Evolutionary conservation across 2,329 filamentous ascomycete species (phyloP).

Genomic region (Geoglossum cookeanum): DNA sequence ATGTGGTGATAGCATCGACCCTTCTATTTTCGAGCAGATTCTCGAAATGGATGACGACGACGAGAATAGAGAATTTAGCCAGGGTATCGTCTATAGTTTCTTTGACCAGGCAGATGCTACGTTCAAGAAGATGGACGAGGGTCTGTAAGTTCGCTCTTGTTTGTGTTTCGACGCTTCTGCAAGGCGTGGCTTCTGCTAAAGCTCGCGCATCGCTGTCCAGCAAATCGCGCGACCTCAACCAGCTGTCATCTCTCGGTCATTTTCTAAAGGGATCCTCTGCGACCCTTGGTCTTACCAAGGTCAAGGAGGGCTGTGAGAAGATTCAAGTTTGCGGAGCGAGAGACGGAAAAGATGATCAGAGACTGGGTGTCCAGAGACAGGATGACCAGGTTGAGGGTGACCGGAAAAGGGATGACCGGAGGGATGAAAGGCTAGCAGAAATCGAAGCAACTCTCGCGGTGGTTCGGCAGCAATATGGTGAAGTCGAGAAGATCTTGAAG

Average conservation of each 20-base stretch:
- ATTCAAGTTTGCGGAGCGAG: constrained; percentile 83
- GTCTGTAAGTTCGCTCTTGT: constrained; percentile 45
- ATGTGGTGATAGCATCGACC: constrained; percentile 60
- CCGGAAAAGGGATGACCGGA: constrained; percentile 42
- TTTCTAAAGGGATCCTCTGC: constrained; percentile 96
- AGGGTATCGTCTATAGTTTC: constrained; percentile 75
- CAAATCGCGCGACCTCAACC: constrained; percentile 44
- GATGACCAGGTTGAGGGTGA: too few relatives aligned
- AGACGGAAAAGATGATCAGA: constrained; percentile 65
- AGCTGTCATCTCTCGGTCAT: constrained; percentile 71
- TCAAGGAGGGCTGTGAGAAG: constrained; percentile 87
- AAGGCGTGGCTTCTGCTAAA: constrained; percentile 2
- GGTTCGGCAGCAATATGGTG: constrained; percentile 59
- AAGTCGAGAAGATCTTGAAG: constrained; percentile 50
- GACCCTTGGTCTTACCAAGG: constrained; percentile 74
- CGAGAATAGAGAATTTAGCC: constrained; percentile 74
- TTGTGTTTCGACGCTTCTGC: constrained; percentile 6
- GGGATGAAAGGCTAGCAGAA: constrained; percentile 46
- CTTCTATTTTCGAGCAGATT: constrained; percentile 74
- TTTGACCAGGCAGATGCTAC: constrained; percentile 80
- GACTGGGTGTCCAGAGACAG: too few relatives aligned
- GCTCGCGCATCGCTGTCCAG: constrained; percentile 25
- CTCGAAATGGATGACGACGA: constrained; percentile 94
- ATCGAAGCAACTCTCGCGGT: constrained; percentile 50
- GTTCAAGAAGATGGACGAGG: constrained; percentile 64